phyloP scores from a whole-genome alignment of 495 filamentous ascomycete genomes.

The Penicillium manginii region DNA sequence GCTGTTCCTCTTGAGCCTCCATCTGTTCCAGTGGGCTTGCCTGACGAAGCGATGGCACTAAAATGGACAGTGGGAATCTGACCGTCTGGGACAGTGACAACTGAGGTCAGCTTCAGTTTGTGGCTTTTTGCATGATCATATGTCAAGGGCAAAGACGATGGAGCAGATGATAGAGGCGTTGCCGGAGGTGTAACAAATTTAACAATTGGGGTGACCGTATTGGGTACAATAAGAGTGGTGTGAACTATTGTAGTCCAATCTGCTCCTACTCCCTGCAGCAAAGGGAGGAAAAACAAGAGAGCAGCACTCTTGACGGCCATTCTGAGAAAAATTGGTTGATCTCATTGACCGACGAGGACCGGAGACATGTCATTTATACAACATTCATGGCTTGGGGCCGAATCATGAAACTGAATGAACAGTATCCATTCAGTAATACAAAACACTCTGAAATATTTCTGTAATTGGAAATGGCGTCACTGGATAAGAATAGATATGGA shows the following conservation, averaged over 20 bases:
- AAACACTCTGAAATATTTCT: too few relatives aligned
- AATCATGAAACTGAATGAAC: too few relatives aligned
- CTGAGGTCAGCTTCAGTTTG: not conserved
- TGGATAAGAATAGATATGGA: too few relatives aligned
- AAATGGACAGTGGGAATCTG: constrained; percentile 2
- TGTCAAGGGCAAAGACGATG: not conserved
- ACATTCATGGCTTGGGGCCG: too few relatives aligned
- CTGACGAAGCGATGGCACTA: not conserved
- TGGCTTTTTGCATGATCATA: constrained; percentile 1
- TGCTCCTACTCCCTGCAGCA: not conserved
- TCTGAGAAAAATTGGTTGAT: too few relatives aligned
- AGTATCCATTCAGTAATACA: too few relatives aligned
- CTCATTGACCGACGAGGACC: too few relatives aligned
- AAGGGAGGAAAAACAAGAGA: not conserved
- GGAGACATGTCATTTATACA: too few relatives aligned
- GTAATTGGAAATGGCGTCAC: too few relatives aligned
- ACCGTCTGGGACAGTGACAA: constrained; percentile 3
- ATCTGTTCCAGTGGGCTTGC: too few relatives aligned
- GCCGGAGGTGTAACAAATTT: not conserved
- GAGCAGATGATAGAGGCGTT: not conserved
- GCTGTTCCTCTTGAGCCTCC: not conserved
- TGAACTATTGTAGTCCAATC: not conserved
- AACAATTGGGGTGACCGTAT: not conserved
- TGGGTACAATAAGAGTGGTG: not conserved
- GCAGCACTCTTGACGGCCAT: too few relatives aligned